Conservation (phyloP, 495 filamentous ascomycete genomes). For the Daldinia concentrica region DNA sequence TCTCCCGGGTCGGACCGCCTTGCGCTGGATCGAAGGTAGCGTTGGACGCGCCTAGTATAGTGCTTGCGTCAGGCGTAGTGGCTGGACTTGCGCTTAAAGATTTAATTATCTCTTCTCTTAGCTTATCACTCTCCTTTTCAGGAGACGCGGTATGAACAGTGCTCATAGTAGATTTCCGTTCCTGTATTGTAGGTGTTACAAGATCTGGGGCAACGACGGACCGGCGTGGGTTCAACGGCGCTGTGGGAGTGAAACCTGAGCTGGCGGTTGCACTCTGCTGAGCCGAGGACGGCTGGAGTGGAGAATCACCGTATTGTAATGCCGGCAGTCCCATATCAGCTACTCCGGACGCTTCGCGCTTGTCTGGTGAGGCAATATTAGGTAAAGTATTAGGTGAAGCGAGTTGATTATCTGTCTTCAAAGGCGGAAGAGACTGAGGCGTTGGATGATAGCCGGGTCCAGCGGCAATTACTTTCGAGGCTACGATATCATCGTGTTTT, state of each 20-base stretch:
- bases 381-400: conserved; percentile 6
- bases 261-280: conserved; percentile 32
- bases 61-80: conserved; percentile 28
- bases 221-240: conserved; percentile 59
- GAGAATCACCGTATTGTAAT: conserved; percentile 14
- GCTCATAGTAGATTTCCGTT: conserved; percentile 64
- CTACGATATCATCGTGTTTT: conserved; percentile 33
- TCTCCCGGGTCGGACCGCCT: conserved; percentile 49
- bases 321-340: conserved; percentile 20
- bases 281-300: conserved; percentile 14
- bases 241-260: conserved; percentile 54
- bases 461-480: conserved; percentile 31
- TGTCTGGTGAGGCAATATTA: background rate
- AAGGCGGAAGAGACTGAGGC: conserved; percentile 35
- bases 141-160: conserved; percentile 64
- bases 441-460: conserved; percentile 32
- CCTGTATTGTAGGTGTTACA: conserved; percentile 50
- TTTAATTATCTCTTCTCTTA: conserved; percentile 82
- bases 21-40: conserved; percentile 35
- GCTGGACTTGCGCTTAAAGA: conserved; percentile 63
- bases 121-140: conserved; percentile 77
- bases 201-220: conserved; percentile 41
- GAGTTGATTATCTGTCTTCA: conserved; percentile 32
- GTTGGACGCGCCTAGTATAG: conserved; percentile 10
- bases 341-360: background rate